Conservation (phyloP, 2,329 filamentous ascomycete genomes). For the Stemphylium vesicarium region DNA sequence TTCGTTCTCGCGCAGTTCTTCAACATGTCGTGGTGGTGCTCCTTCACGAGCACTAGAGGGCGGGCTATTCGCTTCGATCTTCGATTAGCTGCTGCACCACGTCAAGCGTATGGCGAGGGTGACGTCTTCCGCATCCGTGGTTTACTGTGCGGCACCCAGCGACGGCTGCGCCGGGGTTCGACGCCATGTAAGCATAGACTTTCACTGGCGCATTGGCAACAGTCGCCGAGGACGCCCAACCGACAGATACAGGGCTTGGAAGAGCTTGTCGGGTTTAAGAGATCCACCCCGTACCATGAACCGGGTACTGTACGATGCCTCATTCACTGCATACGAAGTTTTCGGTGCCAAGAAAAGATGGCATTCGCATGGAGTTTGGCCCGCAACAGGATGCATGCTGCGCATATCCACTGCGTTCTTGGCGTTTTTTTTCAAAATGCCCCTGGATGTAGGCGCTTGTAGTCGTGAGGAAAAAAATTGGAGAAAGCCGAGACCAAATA, state of each 20-base stretch:
- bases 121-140: conserved; percentile 15
- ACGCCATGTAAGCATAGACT: conserved; percentile 19
- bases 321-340: not conserved
- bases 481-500: not conserved
- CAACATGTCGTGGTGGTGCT: conserved; percentile 5
- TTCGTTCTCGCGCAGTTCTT: conserved; percentile 8
- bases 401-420: not conserved
- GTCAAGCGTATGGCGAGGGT: conserved; percentile 17
- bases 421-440: not conserved
- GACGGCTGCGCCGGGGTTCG: conserved; percentile 11
- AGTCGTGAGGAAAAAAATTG: not conserved
- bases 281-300: conserved; percentile 6
- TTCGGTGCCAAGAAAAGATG: not conserved
- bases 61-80: not conserved
- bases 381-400: conserved; percentile 3
- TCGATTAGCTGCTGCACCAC: conserved; percentile 11
- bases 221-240: conserved; percentile 13
- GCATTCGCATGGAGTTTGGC: conserved; percentile 3
- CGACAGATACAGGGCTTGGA: conserved; percentile 7
- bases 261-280: conserved; percentile 18
- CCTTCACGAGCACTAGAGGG: conserved; percentile 4
- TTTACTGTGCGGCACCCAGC: conserved; percentile 1
- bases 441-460: conserved; percentile 10
- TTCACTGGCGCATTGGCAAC: conserved; percentile 12
- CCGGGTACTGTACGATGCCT: not conserved